Conservation (phyloP, 2,329 filamentous ascomycete species). For the Ceratocystis colombiana region DNA sequence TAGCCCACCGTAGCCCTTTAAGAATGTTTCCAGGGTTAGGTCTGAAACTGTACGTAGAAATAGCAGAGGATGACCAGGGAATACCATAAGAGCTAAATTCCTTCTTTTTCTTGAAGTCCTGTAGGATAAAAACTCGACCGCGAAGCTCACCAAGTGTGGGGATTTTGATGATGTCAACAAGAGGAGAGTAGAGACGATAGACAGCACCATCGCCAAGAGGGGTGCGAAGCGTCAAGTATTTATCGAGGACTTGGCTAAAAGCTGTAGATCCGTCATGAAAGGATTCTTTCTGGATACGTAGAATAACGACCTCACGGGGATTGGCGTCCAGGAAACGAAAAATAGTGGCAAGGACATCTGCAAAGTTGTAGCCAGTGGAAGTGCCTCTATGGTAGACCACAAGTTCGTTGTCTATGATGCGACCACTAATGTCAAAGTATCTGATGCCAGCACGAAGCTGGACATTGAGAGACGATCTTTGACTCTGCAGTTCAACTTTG, state of each 20-base stretch:
- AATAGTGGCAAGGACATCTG: no score
- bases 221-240: conserved; percentile 33
- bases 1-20: conserved; percentile 28
- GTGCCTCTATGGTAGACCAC: no score
- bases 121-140: conserved; percentile 39
- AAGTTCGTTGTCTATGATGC: no score
- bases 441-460: no score
- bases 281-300: no score
- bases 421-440: no score
- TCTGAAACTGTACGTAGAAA: conserved; percentile 34
- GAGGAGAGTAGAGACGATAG: conserved; percentile 32
- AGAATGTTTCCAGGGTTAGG: conserved; percentile 37
- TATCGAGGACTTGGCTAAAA: conserved; percentile 40
- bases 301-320: no score
- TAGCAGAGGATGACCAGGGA: conserved; percentile 17
- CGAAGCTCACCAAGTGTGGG: conserved; percentile 39
- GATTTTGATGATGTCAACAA: conserved; percentile 24
- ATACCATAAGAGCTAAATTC: conserved; percentile 34
- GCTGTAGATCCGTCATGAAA: no score
- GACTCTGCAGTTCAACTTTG: no score
- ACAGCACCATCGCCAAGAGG: conserved; percentile 32
- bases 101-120: conserved; percentile 33
- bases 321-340: no score
- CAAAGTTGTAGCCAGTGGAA: no score
- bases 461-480: no score